phyloP scores from a whole-genome alignment of 2,329 filamentous ascomycete species.

The Aspergillus sclerotialis region DNA sequence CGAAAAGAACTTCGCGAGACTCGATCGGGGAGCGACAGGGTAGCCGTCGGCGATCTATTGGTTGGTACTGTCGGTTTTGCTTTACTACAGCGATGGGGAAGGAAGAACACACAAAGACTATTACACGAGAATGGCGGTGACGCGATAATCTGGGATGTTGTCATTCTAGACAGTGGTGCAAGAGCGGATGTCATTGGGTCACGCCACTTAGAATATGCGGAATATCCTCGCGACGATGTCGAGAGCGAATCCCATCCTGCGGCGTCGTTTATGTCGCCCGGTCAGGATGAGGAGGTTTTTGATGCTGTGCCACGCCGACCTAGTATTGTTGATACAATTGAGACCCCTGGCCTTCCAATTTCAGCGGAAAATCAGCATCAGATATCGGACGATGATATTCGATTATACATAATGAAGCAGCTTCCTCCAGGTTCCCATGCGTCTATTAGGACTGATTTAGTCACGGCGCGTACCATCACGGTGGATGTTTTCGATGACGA shows the following conservation, averaged over 20 bases:
- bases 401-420: slow-evolving; percentile 42
- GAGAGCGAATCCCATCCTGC: slow-evolving; percentile 45
- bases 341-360: slow-evolving; percentile 22
- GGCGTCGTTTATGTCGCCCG: slow-evolving; percentile 38
- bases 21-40: slow-evolving; percentile 25
- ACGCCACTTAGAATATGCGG: slow-evolving; percentile 25
- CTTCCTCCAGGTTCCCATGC: slow-evolving; percentile 36
- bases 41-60: slow-evolving; percentile 38
- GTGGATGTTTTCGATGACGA: slow-evolving; percentile 40
- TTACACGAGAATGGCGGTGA: slow-evolving; percentile 36
- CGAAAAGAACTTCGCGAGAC: slow-evolving; percentile 36
- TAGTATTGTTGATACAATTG: slow-evolving; percentile 15
- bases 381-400: slow-evolving; percentile 40
- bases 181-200: slow-evolving; percentile 42
- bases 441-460: slow-evolving; percentile 35
- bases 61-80: slow-evolving; percentile 40
- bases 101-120: slow-evolving; percentile 36
- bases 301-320: slow-evolving; percentile 31
- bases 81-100: slow-evolving; percentile 41
- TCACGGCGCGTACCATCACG: slow-evolving; percentile 40
- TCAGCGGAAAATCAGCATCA: slow-evolving; percentile 30
- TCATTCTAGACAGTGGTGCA: slow-evolving; percentile 40
- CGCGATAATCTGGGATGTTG: slow-evolving; percentile 41
- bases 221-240: slow-evolving; percentile 37
- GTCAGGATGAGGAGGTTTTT: slow-evolving; percentile 29